Evolutionary conservation across 495 filamentous ascomycete species (phyloP).

Genomic region (Aspergillus baeticus): DNA sequence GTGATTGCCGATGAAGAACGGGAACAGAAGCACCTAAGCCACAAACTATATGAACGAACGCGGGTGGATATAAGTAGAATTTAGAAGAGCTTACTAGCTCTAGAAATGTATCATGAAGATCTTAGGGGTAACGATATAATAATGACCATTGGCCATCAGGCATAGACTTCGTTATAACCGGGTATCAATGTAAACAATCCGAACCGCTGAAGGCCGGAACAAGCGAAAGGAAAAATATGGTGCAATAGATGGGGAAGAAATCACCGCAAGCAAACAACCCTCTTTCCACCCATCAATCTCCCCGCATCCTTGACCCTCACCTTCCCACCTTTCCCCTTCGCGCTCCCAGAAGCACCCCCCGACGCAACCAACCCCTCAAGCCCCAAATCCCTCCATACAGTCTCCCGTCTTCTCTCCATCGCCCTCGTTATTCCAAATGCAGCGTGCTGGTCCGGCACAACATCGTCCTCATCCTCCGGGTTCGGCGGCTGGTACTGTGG

Average conservation of each 20-base stretch:
- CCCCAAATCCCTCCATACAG: constrained; percentile 85
- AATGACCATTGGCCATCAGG: constrained; percentile 9
- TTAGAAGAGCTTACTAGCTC: constrained; percentile 28
- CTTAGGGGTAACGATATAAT: constrained; percentile 13
- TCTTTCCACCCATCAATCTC: constrained; percentile 22
- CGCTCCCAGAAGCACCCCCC: constrained; percentile 25
- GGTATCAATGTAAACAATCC: constrained; percentile 7
- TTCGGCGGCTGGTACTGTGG: constrained; percentile 89
- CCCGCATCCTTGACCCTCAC: constrained; percentile 18
- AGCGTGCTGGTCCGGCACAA: constrained; percentile 95
- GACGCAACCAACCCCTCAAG: constrained; percentile 65
- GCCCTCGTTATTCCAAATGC: constrained; percentile 93
- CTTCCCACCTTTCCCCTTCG: constrained; percentile 20
- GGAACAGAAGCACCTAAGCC: constrained; percentile 56
- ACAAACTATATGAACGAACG: constrained; percentile 78
- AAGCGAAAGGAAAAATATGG: constrained; percentile 6
- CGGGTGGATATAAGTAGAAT: constrained; percentile 83
- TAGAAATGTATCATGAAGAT: constrained; percentile 22
- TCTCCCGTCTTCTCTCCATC: constrained; percentile 59
- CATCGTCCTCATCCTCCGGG: constrained; percentile 96
- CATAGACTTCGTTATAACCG: background rate
- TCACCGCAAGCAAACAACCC: constrained; percentile 43
- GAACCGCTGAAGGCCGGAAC: background rate
- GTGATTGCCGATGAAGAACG: constrained; percentile 57
- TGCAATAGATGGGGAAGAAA: background rate